Percentiles rank a stretch among this genome's conserved stretches.
phyloP scores from a whole-genome alignment of 148 eudicot genomes.

The Camellia japonica region DNA sequence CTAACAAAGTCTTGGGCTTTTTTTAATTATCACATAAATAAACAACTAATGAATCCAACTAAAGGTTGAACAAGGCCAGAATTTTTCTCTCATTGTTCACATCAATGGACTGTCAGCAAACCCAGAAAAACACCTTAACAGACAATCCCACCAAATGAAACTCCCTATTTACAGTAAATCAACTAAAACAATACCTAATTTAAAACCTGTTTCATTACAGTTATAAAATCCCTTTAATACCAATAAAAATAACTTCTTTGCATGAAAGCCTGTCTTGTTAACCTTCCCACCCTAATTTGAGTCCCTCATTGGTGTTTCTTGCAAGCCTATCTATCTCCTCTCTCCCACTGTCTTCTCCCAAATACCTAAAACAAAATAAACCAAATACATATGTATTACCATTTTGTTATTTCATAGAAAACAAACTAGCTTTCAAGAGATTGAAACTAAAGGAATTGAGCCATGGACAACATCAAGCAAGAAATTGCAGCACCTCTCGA shows the following conservation, averaged over 20 bases:
- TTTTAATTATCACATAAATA: neutral
- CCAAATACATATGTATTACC: neutral
- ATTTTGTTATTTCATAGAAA: too few species aligned
- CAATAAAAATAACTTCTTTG: neutral
- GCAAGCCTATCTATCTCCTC: neutral
- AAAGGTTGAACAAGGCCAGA: neutral
- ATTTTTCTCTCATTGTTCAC: neutral
- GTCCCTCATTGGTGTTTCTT: neutral
- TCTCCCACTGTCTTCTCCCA: neutral
- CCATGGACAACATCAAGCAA: slow-evolving; percentile 15
- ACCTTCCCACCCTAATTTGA: neutral
- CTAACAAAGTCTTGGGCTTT: too few species aligned
- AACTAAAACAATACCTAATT: neutral
- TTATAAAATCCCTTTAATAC: slow-evolving; percentile 10
- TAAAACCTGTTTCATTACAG: neutral
- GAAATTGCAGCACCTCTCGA: neutral
- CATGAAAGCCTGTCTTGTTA: slow-evolving; percentile 3
- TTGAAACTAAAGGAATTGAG: neutral
- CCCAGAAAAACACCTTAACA: neutral
- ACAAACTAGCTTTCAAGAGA: neutral
- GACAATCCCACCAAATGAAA: neutral
- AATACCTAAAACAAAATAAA: neutral
- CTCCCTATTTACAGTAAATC: slow-evolving; percentile 4
- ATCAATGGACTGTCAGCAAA: neutral
- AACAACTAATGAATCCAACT: neutral